Evolutionary conservation across 2,329 filamentous ascomycete genomes (phyloP), one percentile per base, ranked within the genome.

Genomic region (Calycina herbarum): DNA sequence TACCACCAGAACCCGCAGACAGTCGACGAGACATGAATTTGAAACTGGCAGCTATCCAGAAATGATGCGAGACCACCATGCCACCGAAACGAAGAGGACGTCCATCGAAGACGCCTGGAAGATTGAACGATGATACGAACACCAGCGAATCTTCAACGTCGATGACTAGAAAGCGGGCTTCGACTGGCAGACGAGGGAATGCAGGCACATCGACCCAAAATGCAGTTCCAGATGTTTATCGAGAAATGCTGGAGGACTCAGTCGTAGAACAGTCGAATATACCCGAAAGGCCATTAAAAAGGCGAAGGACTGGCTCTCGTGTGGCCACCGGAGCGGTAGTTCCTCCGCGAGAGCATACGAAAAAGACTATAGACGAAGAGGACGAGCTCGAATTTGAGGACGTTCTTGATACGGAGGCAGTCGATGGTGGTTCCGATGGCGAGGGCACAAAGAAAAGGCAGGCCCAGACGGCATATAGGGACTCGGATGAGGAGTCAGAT

Each of bases 401-500:
- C 64, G 71, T 76, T 24, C 68, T 74, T 31, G 65, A 15, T 27
- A 8, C n/a, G 2, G 62, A 42, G 5, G 17, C 1, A 1, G 24
- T 13, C 3, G 59, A 63, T 17, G 29, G 35, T 11, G 40, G n/a
- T 5, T 62, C 57, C n/a, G 38, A 63, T 13, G 66, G n/a, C 15
- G 66, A 62, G 11, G 61, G 64, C 7, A 48, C 66, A 27, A 51
- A 3, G 1, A 45, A 45, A 45, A 73, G 65, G 64, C 65, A 57
- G 27, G 72, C 75, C 69, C 75, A 79, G 70, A 75, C 76, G 56
- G 68, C 80, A 71, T 78, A 82, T 72, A 67, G 78, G 75, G 79
- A 84, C 38, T 83, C 83, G 15, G 85, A 86, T 66, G 84, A 84
- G n/a, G 74, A 75, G 20, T 85, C 85, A 11, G 79, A 78, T 11